Evolutionary conservation across 1,284 basidiomycete species (phyloP), one percentile per base, ranked within the genome.

Genomic region (Dichomitus squalens): DNA sequence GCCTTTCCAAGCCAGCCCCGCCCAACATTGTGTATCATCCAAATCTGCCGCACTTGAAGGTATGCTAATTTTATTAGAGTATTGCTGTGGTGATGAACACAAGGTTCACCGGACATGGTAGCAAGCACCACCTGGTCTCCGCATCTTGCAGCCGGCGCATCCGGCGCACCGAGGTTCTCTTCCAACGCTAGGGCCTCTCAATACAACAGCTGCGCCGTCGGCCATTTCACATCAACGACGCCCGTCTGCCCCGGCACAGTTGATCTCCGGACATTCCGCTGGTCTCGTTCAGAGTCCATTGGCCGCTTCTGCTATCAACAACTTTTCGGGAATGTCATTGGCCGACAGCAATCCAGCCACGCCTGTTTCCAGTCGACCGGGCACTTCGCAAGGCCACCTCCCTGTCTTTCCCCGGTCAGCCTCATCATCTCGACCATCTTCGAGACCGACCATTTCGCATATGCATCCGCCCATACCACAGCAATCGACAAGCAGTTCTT

Each of bases 301-400:
- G 4, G 52, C 56, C 9, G 35, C 54, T 4, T 63, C 61, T 7
- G 55, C 58, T 3, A 25, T 60, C 2, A 49, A 49, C 40, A 49
- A 33, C 9, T 63, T 63, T 40, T 46, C 52, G 9, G 58, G 58
- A 5, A 29, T 60, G 8, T 60, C n/a, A 23, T 38, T 63, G 14
- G 48, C 51, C 16, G 40, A 33, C 3, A 58, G 56, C 11, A 47
- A 47, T 34, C 60, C 57, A 23, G 43, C 47, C 12, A 56, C 60
- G 2, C 53, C 58, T 23, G 27, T 38, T 9, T 49, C 53, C 3
- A 57, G 58, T 33, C 55, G 57, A 1, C 58, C 58, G 11, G 47
- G 56, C 0, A 60, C 61, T 8, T 48, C 56, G 1, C 29, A 27
- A 14, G 53, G 20, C 23, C 49, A 21, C 23, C 23, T 3, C 11